Percentiles rank a stretch among this genome's conserved stretches.
phyloP scores from a whole-genome alignment of 345 rosid genomes.

The Corymbia maculata region DNA sequence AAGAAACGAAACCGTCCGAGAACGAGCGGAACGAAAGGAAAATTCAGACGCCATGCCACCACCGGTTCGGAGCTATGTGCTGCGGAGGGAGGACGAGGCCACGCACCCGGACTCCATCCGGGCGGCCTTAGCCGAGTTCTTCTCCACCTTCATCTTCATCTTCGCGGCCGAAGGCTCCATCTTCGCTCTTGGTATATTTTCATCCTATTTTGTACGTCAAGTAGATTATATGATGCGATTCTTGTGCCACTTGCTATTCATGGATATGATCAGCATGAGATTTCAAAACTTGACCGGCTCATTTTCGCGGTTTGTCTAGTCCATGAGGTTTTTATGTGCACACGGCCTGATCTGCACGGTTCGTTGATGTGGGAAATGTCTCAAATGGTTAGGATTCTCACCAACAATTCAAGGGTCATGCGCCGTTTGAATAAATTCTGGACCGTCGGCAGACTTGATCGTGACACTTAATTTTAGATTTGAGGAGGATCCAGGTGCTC shows the following conservation, averaged over 20 bases:
- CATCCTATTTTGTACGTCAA: background rate
- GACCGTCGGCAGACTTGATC: background rate
- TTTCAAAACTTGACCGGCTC: background rate
- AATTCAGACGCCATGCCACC: background rate
- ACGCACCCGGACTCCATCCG: conserved; percentile 40
- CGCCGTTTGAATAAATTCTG: background rate
- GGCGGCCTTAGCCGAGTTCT: conserved; percentile 63
- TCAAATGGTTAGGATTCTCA: background rate
- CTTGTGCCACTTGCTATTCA: background rate
- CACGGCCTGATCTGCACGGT: background rate
- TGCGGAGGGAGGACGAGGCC: conserved; percentile 38
- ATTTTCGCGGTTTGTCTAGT: background rate
- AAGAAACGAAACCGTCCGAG: background rate
- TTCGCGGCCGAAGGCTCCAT: conserved; percentile 80
- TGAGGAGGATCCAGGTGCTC: background rate
- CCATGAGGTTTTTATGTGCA: background rate
- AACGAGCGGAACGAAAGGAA: background rate
- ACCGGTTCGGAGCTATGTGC: conserved; percentile 22
- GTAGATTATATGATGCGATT: background rate
- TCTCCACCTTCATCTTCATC: conserved; percentile 67
- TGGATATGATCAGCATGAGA: background rate
- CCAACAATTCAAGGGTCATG: background rate
- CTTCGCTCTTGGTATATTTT: conserved; percentile 49
- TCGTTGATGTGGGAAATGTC: background rate
- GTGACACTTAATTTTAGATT: background rate